Base-by-base conservation (phyloP, 257 asterid species). In the Nyctanthes arbortristis region DNA sequence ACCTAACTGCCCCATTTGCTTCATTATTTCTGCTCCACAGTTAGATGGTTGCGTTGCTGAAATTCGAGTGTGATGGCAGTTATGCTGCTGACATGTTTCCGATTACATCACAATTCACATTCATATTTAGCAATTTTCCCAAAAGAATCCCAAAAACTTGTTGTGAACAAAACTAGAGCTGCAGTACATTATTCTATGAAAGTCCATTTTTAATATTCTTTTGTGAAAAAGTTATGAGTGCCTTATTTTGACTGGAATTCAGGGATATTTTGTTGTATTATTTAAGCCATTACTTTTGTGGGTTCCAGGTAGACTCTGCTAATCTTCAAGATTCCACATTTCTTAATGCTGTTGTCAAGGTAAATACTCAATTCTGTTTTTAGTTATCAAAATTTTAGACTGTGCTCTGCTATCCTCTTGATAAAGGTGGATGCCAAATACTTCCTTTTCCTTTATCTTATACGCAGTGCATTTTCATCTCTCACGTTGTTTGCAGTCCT, bases 311-410 rank as follows among this genome's bases (percentile, higher is more conserved):
- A 75, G 94, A 87, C 67, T 72, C 91, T 18, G 70, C 88, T 62
- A 80, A 81, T 77, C 81, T 93, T 76, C 97, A 88, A 40, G 82
- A 90, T 76, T 86, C 95, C 22, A 75, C 88, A 74, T 87, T 84
- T 79, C 91, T 93, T 40, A 89, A 82, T 72, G 96, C 97, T 58
- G 98, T 93, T 70, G 98, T 90, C 20, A 93, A 93, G 98, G 98
- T 93, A 72, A 70, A 60, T 54, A 29, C 68, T 49, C 28, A 8
- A 43, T 40, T 37, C 16, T 59, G 66, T 31, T 4, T 69, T 22
- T 63, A 63, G 43, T 52, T 73, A n/a, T 70, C 57, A 20, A 11
- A 8, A 2, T 20, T 57, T 66, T 25, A 10, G 52, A 12, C 37
- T 59, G 55, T 29, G n/a, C 25, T 30, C 61, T 7, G 7, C 39